Percentiles rank a stretch among this genome's conserved stretches.
Evolutionary conservation across 306 rosid species (phyloP).

Genomic region (Urtica urens): DNA sequence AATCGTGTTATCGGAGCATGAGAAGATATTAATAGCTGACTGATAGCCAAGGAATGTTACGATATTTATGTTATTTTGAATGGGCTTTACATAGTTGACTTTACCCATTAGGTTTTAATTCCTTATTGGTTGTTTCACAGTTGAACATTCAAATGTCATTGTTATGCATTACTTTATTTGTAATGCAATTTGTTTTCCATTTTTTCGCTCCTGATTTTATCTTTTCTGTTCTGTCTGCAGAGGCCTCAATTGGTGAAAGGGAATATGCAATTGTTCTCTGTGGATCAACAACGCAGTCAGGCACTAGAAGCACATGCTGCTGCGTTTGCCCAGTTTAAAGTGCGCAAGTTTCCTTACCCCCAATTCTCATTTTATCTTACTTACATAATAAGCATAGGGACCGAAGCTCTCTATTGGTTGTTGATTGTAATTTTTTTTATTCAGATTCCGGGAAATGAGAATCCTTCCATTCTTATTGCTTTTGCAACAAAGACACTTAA

Average conservation of each 20-base stretch:
- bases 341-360: slow-evolving; percentile 17
- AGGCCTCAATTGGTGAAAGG: slow-evolving; percentile 97
- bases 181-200: background rate
- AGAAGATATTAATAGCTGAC: background rate
- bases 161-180: background rate
- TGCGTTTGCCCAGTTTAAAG: slow-evolving; percentile 89
- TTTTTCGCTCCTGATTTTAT: background rate
- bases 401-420: background rate
- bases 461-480: slow-evolving; percentile 73
- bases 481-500: slow-evolving; percentile 88
- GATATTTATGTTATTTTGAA: too few species aligned
- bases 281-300: slow-evolving; percentile 98
- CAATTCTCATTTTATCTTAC: background rate
- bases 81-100: background rate
- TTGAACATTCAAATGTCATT: background rate
- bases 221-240: slow-evolving; percentile 27
- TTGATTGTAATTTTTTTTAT: slow-evolving; percentile 12
- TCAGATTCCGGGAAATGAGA: slow-evolving; percentile 92
- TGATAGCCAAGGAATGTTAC: background rate
- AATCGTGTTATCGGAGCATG: background rate
- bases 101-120: background rate
- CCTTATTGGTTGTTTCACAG: background rate
- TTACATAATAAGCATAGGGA: background rate
- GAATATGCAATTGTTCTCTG: slow-evolving; percentile 92
- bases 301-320: slow-evolving; percentile 99